Evolutionary conservation across 371 early-diverging fungal genomes (phyloP), one percentile per base, ranked within the genome.

Genomic region (Capillidium rhysosporum): DNA sequence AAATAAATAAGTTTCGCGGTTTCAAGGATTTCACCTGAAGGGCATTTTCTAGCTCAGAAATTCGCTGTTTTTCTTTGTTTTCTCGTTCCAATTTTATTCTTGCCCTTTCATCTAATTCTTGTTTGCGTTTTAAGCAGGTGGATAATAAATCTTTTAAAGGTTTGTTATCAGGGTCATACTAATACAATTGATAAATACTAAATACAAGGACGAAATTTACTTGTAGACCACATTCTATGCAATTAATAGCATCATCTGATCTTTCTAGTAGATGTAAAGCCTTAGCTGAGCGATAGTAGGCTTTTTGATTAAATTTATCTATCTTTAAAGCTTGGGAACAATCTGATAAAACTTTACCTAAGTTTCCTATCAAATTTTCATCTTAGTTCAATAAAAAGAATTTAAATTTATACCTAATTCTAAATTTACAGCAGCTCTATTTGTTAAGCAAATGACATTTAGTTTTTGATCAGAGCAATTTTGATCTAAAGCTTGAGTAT

Each of bases 401-500:
- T 24, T 49, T 20, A 46, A 59, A 8, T 65, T n/a, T n/a, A n/a
- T 75, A 79, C 89, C 66, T 38, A 93, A 72, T 60, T 91, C 87
- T 14, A 97, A 61, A 58, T 95, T 87, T 29, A 82, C 87, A 0
- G 93, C 93, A 1, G 98, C 98, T 18, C 98, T 68, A 65, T 97
- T 97, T 5, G 75, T 73, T 57, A 77, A 74, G 41, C 92, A 79
- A 0, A 79, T 70, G 41, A 89, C 82, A 28, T 79, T 80, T 28
- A 95, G 73, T 40, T 71, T 72, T 2, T 54, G 57, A 62, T 92
- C 87, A 12, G 72, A 71, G 61, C 84, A 81, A n/a, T 82, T 78
- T 12, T 76, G 78, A 9, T 79, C 84, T 26, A 97, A 61, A 0
- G 84, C 98, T 47, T 86, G 75, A 24, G 91, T 84, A 69, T 95